Conservation (phyloP, 2,329 filamentous ascomycete species). For the Fusarium subglutinans region DNA sequence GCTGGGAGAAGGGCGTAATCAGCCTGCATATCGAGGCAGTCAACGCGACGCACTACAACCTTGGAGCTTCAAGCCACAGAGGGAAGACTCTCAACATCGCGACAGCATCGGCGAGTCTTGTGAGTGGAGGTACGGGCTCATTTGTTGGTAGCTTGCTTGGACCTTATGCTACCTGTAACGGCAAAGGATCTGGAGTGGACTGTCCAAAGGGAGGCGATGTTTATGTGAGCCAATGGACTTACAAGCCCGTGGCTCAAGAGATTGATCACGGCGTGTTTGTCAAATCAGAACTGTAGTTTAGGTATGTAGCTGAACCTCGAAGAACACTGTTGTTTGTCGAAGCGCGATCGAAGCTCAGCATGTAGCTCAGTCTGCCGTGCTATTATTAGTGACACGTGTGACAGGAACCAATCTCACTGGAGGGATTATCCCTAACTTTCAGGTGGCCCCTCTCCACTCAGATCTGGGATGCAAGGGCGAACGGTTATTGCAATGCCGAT, state of each 20-base stretch:
- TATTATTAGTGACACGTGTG: constrained; percentile 15
- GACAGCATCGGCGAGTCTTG: constrained; percentile 6
- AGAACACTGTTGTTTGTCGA: neutral
- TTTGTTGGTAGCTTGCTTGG: constrained; percentile 27
- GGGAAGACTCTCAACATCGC: neutral
- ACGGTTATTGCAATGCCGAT: constrained; percentile 14
- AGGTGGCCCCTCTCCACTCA: constrained; percentile 7
- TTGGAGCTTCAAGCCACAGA: neutral
- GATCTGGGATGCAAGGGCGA: constrained; percentile 15
- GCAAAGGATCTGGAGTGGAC: neutral
- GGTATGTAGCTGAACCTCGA: neutral
- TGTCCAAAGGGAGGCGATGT: constrained; percentile 13
- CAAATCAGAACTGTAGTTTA: neutral
- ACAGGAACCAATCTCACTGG: constrained; percentile 20
- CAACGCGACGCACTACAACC: constrained; percentile 19
- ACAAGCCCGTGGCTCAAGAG: constrained; percentile 9
- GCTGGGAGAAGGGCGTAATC: constrained; percentile 4
- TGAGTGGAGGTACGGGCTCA: constrained; percentile 7
- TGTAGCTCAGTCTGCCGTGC: neutral
- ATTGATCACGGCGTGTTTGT: constrained; percentile 12
- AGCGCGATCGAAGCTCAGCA: neutral
- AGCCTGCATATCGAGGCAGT: constrained; percentile 1
- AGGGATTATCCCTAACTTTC: constrained; percentile 3
- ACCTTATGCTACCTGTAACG: constrained; percentile 29
- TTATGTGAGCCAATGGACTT: constrained; percentile 15